Conservation (phyloP, 371 early-diverging fungal species). For the Entomophthora muscae region DNA sequence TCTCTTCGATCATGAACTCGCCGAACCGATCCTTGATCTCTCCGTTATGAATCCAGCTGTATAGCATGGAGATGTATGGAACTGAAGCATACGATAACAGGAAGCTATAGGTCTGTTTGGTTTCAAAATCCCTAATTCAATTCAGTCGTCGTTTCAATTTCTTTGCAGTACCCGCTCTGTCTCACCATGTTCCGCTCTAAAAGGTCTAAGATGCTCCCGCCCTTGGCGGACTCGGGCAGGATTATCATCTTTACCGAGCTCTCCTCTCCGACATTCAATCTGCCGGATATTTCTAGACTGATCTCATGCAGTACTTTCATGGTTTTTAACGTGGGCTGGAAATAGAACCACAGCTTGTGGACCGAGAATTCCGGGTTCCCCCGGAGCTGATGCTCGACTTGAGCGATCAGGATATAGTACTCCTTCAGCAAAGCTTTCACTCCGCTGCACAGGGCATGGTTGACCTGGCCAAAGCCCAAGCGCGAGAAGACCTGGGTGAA, state of each 20-base stretch:
- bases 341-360: constrained; percentile 76
- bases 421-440: constrained; percentile 26
- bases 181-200: background rate
- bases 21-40: constrained; percentile 64
- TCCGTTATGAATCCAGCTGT: constrained; percentile 77
- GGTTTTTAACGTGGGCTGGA: constrained; percentile 53
- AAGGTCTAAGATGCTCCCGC: background rate
- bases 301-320: constrained; percentile 47
- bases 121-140: constrained; percentile 40
- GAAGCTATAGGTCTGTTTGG: constrained; percentile 53
- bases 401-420: constrained; percentile 67
- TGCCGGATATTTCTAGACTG: constrained; percentile 12
- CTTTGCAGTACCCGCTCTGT: background rate
- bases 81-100: constrained; percentile 53
- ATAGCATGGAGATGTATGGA: constrained; percentile 65
- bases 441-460: constrained; percentile 55
- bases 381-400: constrained; percentile 70
- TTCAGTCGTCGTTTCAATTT: background rate
- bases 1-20: constrained; percentile 60
- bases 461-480: constrained; percentile 70
- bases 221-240: constrained; percentile 14
- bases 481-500: constrained; percentile 53
- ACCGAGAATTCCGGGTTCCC: constrained; percentile 56
- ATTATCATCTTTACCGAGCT: constrained; percentile 17
- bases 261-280: background rate